Base-by-base conservation (phyloP, 2,329 filamentous ascomycete species). In the Aplosporella prunicola region DNA sequence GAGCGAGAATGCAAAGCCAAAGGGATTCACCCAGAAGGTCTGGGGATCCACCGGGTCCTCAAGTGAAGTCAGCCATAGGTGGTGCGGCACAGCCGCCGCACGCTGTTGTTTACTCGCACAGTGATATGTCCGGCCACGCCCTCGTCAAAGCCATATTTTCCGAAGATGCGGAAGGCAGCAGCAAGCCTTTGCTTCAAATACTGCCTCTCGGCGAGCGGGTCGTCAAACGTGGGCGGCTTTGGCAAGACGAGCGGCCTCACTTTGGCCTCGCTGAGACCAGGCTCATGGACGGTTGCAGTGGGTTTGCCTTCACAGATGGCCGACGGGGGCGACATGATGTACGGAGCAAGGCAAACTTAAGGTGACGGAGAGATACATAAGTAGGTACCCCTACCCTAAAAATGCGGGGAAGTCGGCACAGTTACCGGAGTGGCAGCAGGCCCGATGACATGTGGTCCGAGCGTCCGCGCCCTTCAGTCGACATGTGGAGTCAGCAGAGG, bases 1-100 rank as follows among this genome's bases (percentile, higher is more conserved):
- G 37, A 75, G 60, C 5, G 70, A 71, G 57, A 79, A 81, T 3
- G 73, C 67, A 2, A 74, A 66, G 9, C 76, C 76, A 39, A 80
- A 77, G 0, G 77, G 78, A 46, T 81, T 81, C 4, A 82, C 74
- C 77, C 76, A 80, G 58, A 80, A 79, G 0, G 67, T 72, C 5
- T 62, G 55, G 0, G 72, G 70, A 25, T 76, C 68, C 5, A 79
- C 67, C 0, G 76, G 76, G 43, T 80, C 58, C 55, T 58, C 28
- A 2, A 17, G 15, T n/a, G 4, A 13, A 26, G n/a, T 24, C n/a
- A 23, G n/a, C 16, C 23, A 9, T 20, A 32, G 29, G 9, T 22
- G 14, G 15, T 29, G 8, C n/a, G 18, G 9, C 6, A 18, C n/a
- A 3, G 20, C 8, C 11, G 6, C 15, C 20, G 11, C 10, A 9